Percentiles rank a stretch among this genome's conserved stretches.
Evolutionary conservation across 1,139 yeast species (phyloP).

Genomic region (Pichia sp.): DNA sequence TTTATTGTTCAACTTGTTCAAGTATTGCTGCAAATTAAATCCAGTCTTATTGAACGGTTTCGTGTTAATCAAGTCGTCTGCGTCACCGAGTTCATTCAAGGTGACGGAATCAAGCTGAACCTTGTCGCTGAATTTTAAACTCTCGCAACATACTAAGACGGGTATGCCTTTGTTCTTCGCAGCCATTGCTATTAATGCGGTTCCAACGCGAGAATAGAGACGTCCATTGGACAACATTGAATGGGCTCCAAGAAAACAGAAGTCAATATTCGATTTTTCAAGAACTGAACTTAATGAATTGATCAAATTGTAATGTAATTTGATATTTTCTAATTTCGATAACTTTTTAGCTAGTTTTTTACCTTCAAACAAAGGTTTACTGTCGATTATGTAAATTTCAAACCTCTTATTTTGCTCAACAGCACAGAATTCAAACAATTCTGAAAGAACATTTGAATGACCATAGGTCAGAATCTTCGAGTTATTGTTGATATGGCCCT

Average conservation of each 20-base stretch:
- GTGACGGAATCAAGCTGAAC: conserved; percentile 96
- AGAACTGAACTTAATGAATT: conserved; percentile 77
- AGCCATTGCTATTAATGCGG: conserved; percentile 90
- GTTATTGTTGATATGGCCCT: conserved; percentile 70
- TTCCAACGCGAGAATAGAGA: conserved; percentile 89
- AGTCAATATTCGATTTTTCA: conserved; percentile 65
- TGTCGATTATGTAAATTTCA: conserved; percentile 83
- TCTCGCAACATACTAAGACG: conserved; percentile 91
- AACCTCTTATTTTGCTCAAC: conserved; percentile 60
- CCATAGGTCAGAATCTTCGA: conserved; percentile 86
- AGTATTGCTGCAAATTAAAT: conserved; percentile 62
- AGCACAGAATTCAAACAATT: conserved; percentile 69
- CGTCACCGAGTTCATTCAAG: conserved; percentile 85
- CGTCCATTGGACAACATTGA: conserved; percentile 95
- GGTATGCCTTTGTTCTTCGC: conserved; percentile 87
- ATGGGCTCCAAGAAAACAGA: conserved; percentile 93
- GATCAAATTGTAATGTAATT: conserved; percentile 71
- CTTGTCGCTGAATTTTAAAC: conserved; percentile 89
- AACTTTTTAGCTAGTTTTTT: conserved; percentile 65
- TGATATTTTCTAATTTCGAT: conserved; percentile 50
- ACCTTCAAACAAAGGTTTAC: conserved; percentile 96
- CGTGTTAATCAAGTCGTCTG: conserved; percentile 61
- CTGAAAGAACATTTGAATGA: conserved; percentile 76
- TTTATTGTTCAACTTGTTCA: conserved; percentile 41
- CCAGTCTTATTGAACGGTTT: conserved; percentile 61